phyloP scores from a whole-genome alignment of 2,329 filamentous ascomycete species.

The Neobulgaria alba region DNA sequence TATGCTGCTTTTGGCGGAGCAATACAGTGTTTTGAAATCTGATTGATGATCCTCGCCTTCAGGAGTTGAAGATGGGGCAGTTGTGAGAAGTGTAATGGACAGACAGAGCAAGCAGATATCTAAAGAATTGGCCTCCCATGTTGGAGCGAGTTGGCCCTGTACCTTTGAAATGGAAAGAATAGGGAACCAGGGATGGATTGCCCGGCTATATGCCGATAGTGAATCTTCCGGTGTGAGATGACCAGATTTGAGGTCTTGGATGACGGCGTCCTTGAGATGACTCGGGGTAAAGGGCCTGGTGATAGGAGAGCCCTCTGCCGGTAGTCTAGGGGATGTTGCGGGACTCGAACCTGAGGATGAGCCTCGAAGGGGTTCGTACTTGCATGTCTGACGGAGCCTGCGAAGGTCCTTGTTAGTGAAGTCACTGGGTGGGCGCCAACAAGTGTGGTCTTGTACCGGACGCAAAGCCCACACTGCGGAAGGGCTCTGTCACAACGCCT shows the following conservation, averaged over 20 bases:
- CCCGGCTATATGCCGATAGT: constrained; percentile 7
- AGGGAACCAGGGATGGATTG: constrained; percentile 16
- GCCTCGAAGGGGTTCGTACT: constrained; percentile 6
- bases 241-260: constrained; percentile 11
- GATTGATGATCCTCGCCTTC: constrained; percentile 6
- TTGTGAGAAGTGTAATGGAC: constrained; percentile 13
- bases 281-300: constrained; percentile 4
- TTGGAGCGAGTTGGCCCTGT: constrained; percentile 8
- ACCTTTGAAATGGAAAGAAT: constrained; percentile 11
- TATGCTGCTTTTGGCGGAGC: constrained; percentile 12
- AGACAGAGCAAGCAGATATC: constrained; percentile 13
- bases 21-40: constrained; percentile 13
- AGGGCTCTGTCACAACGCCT: constrained; percentile 15
- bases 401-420: constrained; percentile 8
- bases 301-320: constrained; percentile 1
- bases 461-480: constrained; percentile 15
- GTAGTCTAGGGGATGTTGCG: constrained; percentile 6
- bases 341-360: constrained; percentile 11
- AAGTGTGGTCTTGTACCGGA: constrained; percentile 8
- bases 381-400: constrained; percentile 13
- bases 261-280: constrained; percentile 11
- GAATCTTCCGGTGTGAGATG: constrained; percentile 7
- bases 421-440: constrained; percentile 1
- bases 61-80: constrained; percentile 2
- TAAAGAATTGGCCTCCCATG: constrained; percentile 12